phyloP scores from a whole-genome alignment of 805 yeast genomes.

The Henningerozyma blattae region DNA sequence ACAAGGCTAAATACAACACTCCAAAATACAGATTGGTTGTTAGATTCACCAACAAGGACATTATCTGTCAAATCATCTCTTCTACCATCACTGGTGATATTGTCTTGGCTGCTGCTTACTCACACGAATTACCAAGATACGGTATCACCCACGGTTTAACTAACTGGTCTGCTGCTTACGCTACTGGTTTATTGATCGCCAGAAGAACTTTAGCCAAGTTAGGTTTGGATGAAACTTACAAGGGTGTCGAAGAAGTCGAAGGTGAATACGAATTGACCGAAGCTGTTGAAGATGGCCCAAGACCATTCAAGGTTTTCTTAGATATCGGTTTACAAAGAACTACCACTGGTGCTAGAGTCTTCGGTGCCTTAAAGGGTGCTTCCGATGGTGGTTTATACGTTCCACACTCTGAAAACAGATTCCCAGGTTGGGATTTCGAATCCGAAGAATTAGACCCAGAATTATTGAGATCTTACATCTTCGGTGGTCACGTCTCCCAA shows the following conservation, averaged over 20 bases:
- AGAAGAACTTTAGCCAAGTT: conserved; percentile 97
- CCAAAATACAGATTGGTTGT: conserved; percentile 99
- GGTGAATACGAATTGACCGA: conserved; percentile 98
- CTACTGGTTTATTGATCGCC: conserved; percentile 96
- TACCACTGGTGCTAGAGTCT: conserved; percentile 99
- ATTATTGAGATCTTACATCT: conserved; percentile 94
- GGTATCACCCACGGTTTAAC: conserved; percentile 98
- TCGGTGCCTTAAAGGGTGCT: conserved; percentile 99
- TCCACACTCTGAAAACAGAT: conserved; percentile 99
- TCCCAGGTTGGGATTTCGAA: conserved; percentile 99
- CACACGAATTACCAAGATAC: conserved; percentile 96
- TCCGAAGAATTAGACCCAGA: conserved; percentile 97
- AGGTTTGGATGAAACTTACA: conserved; percentile 95
- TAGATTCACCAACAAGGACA: conserved; percentile 99
- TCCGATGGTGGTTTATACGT: conserved; percentile 99
- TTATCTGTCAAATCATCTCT: conserved; percentile 93
- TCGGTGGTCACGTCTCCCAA: conserved; percentile 99
- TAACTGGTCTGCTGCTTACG: conserved; percentile 99
- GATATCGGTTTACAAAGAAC: conserved; percentile 99
- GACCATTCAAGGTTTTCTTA: conserved; percentile 99
- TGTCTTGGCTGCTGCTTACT: conserved; percentile 94
- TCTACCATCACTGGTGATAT: conserved; percentile 96
- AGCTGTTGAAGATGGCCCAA: conserved; percentile 98
- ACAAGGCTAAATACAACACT: conserved; percentile 99
- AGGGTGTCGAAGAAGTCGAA: conserved; percentile 98